These are phyloP conservation scores for Talaromyces proteolyticus DNA, from an alignment of 495 filamentous ascomycete genomes.

Conservation along the genomic window DNA sequence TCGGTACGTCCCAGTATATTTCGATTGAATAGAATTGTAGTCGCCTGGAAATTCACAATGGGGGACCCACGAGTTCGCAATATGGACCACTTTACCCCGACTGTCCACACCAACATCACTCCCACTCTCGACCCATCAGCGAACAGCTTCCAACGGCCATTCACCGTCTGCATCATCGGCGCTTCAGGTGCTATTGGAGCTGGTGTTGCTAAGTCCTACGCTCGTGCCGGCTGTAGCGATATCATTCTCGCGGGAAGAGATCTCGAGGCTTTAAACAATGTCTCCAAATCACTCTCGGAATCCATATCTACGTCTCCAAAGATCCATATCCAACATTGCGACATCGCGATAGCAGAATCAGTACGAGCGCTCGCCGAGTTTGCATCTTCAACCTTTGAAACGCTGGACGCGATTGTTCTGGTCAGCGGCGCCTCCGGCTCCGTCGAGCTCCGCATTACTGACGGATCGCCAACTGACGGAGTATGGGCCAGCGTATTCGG, in stretches of 20 bases:
- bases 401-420: conserved; percentile 35
- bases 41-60: too few relatives aligned
- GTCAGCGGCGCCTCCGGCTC: conserved; percentile 33
- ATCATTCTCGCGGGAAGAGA: conserved; percentile 36
- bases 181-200: conserved; percentile 38
- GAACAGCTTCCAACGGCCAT: conserved; percentile 11
- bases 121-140: not conserved
- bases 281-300: conserved; percentile 17
- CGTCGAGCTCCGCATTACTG: conserved; percentile 21
- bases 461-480: conserved; percentile 17
- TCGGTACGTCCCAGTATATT: too few relatives aligned
- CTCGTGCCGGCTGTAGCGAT: conserved; percentile 27
- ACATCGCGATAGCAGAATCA: conserved; percentile 31
- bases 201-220: conserved; percentile 34
- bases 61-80: conserved; percentile 2
- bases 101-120: not conserved
- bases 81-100: conserved; percentile 1
- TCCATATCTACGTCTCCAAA: conserved; percentile 22
- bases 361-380: conserved; percentile 25
- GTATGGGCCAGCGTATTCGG: conserved; percentile 32
- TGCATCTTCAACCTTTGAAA: conserved; percentile 18
- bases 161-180: conserved; percentile 40
- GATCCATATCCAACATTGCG: conserved; percentile 18
- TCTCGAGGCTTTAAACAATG: conserved; percentile 17
- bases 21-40: too few relatives aligned